phyloP scores from a whole-genome alignment of 805 yeast species.

The Cyberlindnera petersonii region DNA sequence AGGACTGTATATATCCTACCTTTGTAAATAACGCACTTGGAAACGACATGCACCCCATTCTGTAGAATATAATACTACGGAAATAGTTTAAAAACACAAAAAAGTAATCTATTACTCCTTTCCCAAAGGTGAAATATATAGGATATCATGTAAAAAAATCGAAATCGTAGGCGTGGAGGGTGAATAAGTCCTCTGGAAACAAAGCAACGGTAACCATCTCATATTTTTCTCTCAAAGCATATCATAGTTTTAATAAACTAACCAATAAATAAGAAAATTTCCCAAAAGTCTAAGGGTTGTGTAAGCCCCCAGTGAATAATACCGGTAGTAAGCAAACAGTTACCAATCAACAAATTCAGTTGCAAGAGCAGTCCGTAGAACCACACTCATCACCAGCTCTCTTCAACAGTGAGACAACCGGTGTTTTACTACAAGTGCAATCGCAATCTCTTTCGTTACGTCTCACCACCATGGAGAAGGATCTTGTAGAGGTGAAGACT shows the following conservation, averaged over 20 bases:
- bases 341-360: background rate
- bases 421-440: slow-evolving; percentile 24
- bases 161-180: too few species aligned
- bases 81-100: background rate
- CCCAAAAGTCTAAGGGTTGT: background rate
- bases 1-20: slow-evolving; percentile 1
- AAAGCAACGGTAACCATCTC: too few species aligned
- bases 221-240: too few species aligned
- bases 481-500: slow-evolving; percentile 9
- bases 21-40: background rate
- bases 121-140: too few species aligned
- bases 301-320: background rate
- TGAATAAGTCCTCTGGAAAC: too few species aligned
- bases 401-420: slow-evolving; percentile 8
- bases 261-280: too few species aligned
- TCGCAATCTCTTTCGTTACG: slow-evolving; percentile 27
- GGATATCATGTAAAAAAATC: too few species aligned
- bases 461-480: slow-evolving; percentile 9
- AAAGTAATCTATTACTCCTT: too few species aligned
- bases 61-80: background rate
- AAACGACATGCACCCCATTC: too few species aligned
- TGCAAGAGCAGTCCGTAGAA: slow-evolving; percentile 28
- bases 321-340: background rate
- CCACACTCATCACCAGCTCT: slow-evolving; percentile 27
- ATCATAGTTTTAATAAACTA: too few species aligned